Conservation (phyloP, 192 early-diverging fungal genomes). For the Geranomyces variabilis region DNA sequence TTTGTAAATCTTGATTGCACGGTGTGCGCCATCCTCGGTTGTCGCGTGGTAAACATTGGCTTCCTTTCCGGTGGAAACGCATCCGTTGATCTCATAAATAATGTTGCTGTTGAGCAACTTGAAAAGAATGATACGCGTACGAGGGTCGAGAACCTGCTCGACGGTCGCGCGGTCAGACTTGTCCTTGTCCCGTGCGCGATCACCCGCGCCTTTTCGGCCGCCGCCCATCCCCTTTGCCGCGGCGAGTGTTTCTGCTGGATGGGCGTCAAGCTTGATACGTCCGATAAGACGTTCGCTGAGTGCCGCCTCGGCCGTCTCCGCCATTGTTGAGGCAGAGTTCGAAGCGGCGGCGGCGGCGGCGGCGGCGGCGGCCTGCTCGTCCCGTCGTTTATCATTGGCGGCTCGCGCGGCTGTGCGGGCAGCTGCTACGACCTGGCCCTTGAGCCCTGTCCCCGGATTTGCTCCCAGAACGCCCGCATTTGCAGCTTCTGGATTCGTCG, state of each 20-base stretch:
- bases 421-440: constrained; percentile 31
- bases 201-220: constrained; percentile 45
- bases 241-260: constrained; percentile 12
- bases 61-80: constrained; percentile 97
- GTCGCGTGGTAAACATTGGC: constrained; percentile 98
- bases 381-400: constrained; percentile 21
- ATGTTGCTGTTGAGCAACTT: constrained; percentile 89
- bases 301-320: constrained; percentile 32
- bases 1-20: constrained; percentile 97
- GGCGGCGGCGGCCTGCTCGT: constrained; percentile 25
- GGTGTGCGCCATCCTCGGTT: constrained; percentile 78
- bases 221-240: constrained; percentile 7
- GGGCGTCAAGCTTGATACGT: constrained; percentile 70
- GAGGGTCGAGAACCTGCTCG: constrained; percentile 97
- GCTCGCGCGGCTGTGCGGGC: constrained; percentile 35
- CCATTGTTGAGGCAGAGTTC: constrained; percentile 34
- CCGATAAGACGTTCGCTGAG: constrained; percentile 62
- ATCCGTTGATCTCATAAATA: constrained; percentile 94
- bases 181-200: constrained; percentile 65
- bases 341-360: constrained; percentile 31
- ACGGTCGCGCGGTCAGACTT: constrained; percentile 94
- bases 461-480: background rate
- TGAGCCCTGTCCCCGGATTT: constrained; percentile 15
- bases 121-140: constrained; percentile 95
- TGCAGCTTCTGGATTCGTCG: background rate